Evolutionary conservation across 805 yeast species (phyloP), one percentile per base, ranked within the genome.

Genomic region (Teunomyces barrocoloradensis): DNA sequence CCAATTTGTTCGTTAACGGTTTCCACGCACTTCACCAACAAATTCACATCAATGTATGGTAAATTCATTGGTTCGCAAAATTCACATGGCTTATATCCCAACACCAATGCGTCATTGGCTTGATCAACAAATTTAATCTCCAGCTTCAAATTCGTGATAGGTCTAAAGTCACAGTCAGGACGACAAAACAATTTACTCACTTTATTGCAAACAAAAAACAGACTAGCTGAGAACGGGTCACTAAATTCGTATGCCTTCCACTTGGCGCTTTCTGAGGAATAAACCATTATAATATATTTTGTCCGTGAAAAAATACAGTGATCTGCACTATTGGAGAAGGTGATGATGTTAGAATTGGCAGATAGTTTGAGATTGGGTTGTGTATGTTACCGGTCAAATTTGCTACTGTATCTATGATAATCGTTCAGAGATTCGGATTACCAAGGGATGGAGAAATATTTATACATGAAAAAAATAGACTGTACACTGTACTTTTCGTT

Each of bases 191-290:
- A 53, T 46, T 68, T 68, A 21, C 63, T 63, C 27, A 65, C 60
- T 48, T 68, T 68, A 59, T 76, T 74, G 55, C 81, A 73, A 18
- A 81, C 85, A 42, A 71, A 65, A 53, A 84, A 85, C 21, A 79
- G 66, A 36, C 78, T 78, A 0, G 84, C 77, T 10, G 87, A 84
- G 55, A 80, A 80, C 1, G 89, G 87, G 57, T 84, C 89, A 49
- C 77, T 71, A 61, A 80, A 80, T 56, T 81, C 83, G 61, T 80
- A 82, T 1, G 87, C 87, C 44, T 75, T 79, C 84, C 84, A 79
- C 57, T 74, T 80, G 35, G 77, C 62, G 11, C 66, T 58, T 36
- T 76, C 79, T 5, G 76, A 60, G 1, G 71, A 60, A 58, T 78
- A 77, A 37, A 64, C 65, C 75, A 69, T 72, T 47, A 41, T 38